Base-by-base conservation (phyloP, 305 asterid species). In the Fraxinus baroniana region DNA sequence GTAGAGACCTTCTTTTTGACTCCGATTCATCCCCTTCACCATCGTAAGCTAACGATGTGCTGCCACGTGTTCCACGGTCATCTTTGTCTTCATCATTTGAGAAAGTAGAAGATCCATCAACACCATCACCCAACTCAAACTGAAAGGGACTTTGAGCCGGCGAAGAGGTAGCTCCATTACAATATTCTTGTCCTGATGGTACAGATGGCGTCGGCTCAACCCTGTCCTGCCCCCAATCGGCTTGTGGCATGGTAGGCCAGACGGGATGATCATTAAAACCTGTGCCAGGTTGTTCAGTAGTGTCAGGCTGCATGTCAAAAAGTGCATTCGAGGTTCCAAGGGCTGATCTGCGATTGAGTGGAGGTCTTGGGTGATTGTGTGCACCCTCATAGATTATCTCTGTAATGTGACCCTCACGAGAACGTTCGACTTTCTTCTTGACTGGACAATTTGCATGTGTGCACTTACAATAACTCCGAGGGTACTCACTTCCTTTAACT, bases 11-110 rank as follows among this genome's bases (percentile, higher is more conserved):
- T 90, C 95, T 89, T 89, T 95, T 95, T n/a, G 98, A 92, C 83
- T 95, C 97, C 0, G 90, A 87, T 87, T 94, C 99, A 81, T 94
- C 97, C 80, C 93, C 98, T 91, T 90, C 99, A 66, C 89, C 97
- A 6, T 90, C 95, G 82, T 86, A 84, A 52, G 92, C 95, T 81
- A 94, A 80, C 0, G 97, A 93, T 18, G 86, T 89, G 81, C 98
- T 94, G 82, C 92, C 93, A 79, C 85, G 94, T 4, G 97, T 91
- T 10, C 79, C 95, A 4, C 90, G 18, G 28, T 66, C 36, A 66
- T 24, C 94, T 1, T 93, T 94, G 44, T 94, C 96, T 82, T 92
- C 98, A n/a, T 91, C 95, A 77, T 94, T 94, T 74, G 97, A 93
- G 84, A 91, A 85, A 80, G 90, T 91, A 62, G 91, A 89, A 75